A percentile compares a stretch with the other conserved stretches of the same genome.
Conservation (phyloP, 2,329 filamentous ascomycete genomes). For the Aaosphaeria pasadenensis region DNA sequence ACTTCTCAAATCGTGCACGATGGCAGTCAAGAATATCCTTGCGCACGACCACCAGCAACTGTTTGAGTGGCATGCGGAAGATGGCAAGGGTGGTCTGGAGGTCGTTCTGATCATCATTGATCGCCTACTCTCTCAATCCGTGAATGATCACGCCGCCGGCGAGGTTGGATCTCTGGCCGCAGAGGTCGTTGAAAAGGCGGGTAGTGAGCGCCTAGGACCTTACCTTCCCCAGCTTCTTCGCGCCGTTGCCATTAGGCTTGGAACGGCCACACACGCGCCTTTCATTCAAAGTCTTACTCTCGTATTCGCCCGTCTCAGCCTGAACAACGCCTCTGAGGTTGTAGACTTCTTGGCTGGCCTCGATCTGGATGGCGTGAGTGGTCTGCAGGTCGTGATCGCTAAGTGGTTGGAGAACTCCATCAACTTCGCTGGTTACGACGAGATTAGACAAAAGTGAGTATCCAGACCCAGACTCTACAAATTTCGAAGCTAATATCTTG, state of each 20-base stretch:
- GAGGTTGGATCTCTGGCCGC: constrained; percentile 94
- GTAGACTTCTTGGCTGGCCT: constrained; percentile 87
- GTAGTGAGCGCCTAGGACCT: constrained; percentile 83
- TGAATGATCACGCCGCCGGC: constrained; percentile 93
- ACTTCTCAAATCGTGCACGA: constrained; percentile 79
- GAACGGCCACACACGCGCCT: constrained; percentile 75
- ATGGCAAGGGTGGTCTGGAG: constrained; percentile 79
- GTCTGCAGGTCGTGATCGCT: constrained; percentile 82
- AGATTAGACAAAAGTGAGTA: constrained; percentile 92
- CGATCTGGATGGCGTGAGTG: constrained; percentile 73
- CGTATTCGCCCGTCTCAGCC: constrained; percentile 86
- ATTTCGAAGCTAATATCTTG: constrained; percentile 10
- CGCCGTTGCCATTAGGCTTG: constrained; percentile 82
- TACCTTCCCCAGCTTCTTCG: constrained; percentile 84
- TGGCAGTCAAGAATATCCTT: constrained; percentile 84
- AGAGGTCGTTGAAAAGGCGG: constrained; percentile 92
- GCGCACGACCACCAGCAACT: constrained; percentile 87
- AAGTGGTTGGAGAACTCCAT: constrained; percentile 98
- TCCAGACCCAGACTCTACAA: too few relatives aligned
- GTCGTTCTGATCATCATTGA: constrained; percentile 90
- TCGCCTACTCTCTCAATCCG: constrained; percentile 73
- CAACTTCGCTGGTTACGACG: constrained; percentile 96
- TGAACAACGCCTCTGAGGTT: constrained; percentile 82
- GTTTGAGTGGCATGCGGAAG: constrained; percentile 77
- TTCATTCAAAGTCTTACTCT: constrained; percentile 96